Base-by-base conservation (phyloP, 352 stramenopile species). In the Thraustotheca clavata region DNA sequence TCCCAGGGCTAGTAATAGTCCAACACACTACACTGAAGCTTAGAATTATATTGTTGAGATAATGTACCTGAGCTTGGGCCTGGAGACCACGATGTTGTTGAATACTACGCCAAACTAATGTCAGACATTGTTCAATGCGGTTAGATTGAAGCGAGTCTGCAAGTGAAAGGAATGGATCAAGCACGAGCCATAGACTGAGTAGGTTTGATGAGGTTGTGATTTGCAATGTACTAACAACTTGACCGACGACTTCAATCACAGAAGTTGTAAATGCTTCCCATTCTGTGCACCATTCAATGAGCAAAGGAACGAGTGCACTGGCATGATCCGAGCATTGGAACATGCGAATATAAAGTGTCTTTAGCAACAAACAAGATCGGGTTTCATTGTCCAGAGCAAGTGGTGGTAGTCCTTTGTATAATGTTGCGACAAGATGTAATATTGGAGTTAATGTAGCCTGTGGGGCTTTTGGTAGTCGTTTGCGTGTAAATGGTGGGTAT, bases 201-300 rank as follows among this genome's bases (percentile, higher is more conserved):
- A 54, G 4, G 6, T 27, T 65, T 31, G 57, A 46, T 31, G 27
- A 46, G 9, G 24, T 38, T 26, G 57, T 24, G 18, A 36, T 55
- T 18, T 52, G 43, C 9, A 65, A 26, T 12, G 24, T 26, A 11
- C 26, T 31, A 33, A 65, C 36, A 9, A 65, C 57, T 12, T 65
- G 35, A 22, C 57, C 57, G 8, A 65, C 57, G 22, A 65, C 57
- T 18, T 33, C 47, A 3, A 65, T 38, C 9, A 65, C 57, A 1
- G 57, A 65, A 2, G 14, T 55, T 16, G 57, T 65, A n/a, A 40
- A 65, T 32, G 57, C 57, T 34, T 65, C 57, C 57, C 57, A 65
- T n/a, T 65, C 57, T 22, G 35, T 36, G 39, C 38, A 35, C 57
- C 57, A 65, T 27, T 54, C 12, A 31, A 55, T 46, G 38, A 65